Conservation (phyloP, 2,329 filamentous ascomycete species). For the Penicillium brasilianum region DNA sequence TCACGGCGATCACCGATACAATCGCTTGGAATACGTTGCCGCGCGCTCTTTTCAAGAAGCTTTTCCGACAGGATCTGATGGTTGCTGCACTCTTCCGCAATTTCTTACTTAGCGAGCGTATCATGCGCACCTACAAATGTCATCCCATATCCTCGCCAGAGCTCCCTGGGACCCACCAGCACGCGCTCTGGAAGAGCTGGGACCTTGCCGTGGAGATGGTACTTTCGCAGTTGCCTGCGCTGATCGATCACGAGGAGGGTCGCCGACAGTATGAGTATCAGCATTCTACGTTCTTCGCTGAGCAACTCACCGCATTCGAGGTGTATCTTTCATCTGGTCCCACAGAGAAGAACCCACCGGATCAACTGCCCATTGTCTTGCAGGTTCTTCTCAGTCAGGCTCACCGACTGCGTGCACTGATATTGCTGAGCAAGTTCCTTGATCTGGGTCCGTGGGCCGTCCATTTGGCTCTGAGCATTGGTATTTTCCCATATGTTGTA, state of each 20-base stretch:
- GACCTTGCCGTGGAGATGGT: conserved; percentile 97
- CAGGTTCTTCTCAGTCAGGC: conserved; percentile 96
- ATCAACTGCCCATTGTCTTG: conserved; percentile 93
- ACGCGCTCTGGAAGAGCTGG: conserved; percentile 97
- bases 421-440: conserved; percentile 88
- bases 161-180: conserved; percentile 92
- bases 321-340: conserved; percentile 87
- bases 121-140: conserved; percentile 96
- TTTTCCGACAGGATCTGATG: conserved; percentile 97
- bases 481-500: conserved; percentile 98
- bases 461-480: conserved; percentile 95
- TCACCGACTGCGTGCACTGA: conserved; percentile 86
- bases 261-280: conserved; percentile 84
- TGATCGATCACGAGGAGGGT: conserved; percentile 77
- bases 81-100: conserved; percentile 97
- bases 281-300: conserved; percentile 94
- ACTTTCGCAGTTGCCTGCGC: conserved; percentile 80
- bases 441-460: conserved; percentile 98
- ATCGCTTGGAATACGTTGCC: conserved; percentile 97
- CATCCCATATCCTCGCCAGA: conserved; percentile 90
- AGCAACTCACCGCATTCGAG: conserved; percentile 96
- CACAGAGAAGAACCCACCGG: conserved; percentile 82
- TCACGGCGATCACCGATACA: conserved; percentile 97
- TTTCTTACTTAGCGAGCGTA: conserved; percentile 88
- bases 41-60: conserved; percentile 89